Conservation (phyloP, 768 basidiomycete genomes). For the Kondoa subrosea region DNA sequence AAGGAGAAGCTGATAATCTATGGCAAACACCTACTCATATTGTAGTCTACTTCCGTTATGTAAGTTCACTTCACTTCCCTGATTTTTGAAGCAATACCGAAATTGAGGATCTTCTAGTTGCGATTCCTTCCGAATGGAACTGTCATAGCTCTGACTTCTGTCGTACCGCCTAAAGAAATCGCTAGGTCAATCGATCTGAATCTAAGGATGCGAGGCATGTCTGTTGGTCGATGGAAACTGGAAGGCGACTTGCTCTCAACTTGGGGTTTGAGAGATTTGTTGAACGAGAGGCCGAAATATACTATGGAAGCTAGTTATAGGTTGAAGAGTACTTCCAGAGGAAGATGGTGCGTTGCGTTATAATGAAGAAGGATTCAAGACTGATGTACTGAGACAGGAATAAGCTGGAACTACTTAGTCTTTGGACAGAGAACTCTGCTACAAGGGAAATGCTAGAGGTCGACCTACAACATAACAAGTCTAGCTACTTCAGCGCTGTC, state of each 20-base stretch:
- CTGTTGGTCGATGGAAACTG: conserved; percentile 22
- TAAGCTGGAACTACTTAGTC: conserved; percentile 25
- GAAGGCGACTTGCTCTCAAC: conserved; percentile 21
- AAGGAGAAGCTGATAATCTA: conserved; percentile 18
- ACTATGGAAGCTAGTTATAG: conserved; percentile 20
- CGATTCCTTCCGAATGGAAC: conserved; percentile 26
- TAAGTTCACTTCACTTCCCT: not conserved
- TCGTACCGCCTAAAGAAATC: conserved; percentile 22
- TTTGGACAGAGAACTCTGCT: conserved; percentile 19
- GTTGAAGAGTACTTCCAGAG: conserved; percentile 22
- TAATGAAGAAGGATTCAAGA: not conserved
- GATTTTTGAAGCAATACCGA: not conserved
- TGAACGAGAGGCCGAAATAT: conserved; percentile 20
- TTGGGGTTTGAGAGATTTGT: conserved; percentile 20
- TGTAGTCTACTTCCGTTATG: conserved; percentile 27
- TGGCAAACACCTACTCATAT: conserved; percentile 23
- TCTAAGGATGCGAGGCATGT: conserved; percentile 18
- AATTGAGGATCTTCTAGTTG: conserved; percentile 7
- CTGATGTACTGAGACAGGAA: conserved; percentile 15
- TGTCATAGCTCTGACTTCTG: conserved; percentile 25
- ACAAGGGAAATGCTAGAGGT: conserved; percentile 23
- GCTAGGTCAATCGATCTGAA: conserved; percentile 22
- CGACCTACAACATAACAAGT: conserved; percentile 15
- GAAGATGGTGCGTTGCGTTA: conserved; percentile 20
- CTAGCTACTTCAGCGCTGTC: conserved; percentile 25